These are phyloP conservation scores for Boletus vermiculosoides DNA, from an alignment of 768 basidiomycete genomes.

Conservation along the genomic window DNA sequence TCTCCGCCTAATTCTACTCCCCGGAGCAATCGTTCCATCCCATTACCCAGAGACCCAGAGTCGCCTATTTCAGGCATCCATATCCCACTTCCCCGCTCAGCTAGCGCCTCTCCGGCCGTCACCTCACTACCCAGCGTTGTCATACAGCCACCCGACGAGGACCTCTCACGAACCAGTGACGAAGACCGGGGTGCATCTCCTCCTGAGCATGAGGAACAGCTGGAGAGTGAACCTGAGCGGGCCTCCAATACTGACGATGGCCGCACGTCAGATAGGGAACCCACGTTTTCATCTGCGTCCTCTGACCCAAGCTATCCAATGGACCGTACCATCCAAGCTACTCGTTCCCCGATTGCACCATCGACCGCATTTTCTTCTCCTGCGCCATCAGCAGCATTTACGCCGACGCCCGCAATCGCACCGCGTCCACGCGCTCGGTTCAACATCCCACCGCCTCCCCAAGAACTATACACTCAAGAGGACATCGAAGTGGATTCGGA, in stretches of 20 bases:
- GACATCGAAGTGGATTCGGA: conserved; percentile 40
- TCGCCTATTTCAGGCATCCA: conserved; percentile 49
- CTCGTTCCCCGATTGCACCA: conserved; percentile 36
- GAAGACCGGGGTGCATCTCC: conserved; percentile 12
- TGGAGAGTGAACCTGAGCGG: conserved; percentile 25
- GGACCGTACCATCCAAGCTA: conserved; percentile 27
- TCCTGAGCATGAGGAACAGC: conserved; percentile 2
- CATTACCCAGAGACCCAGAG: conserved; percentile 38
- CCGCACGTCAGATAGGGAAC: conserved; percentile 42
- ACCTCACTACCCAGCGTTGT: conserved; percentile 25
- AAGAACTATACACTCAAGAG: conserved; percentile 37
- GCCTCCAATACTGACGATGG: conserved; percentile 24
- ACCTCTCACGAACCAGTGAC: conserved; percentile 11
- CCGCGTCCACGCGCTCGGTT: conserved; percentile 64
- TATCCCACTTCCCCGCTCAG: conserved; percentile 53
- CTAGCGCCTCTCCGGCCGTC: conserved; percentile 48
- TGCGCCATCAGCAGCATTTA: conserved; percentile 53
- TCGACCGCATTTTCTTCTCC: conserved; percentile 55
- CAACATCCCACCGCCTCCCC: conserved; percentile 44
- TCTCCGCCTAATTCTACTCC: conserved; percentile 67
- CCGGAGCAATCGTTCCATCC: conserved; percentile 49
- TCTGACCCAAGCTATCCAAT: conserved; percentile 35
- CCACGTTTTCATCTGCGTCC: conserved; percentile 74
- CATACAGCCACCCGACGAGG: conserved; percentile 23
- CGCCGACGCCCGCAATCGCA: conserved; percentile 68